These are phyloP conservation scores for Oemleria cerasiformis DNA, from an alignment of 306 rosid species.

Conservation along the genomic window DNA sequence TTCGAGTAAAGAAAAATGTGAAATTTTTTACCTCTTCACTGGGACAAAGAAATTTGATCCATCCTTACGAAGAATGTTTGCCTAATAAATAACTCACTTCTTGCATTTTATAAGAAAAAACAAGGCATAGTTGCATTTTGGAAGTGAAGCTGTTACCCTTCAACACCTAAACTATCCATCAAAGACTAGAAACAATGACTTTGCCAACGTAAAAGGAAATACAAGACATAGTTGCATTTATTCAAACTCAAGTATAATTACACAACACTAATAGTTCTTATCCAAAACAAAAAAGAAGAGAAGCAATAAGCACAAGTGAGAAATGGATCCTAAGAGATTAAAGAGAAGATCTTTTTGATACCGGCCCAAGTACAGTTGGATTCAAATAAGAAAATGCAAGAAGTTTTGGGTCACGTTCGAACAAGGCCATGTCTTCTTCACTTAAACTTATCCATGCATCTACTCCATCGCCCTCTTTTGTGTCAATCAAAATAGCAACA, in stretches of 20 bases:
- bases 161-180: neutral
- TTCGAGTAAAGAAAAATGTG: too few relatives aligned
- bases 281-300: neutral
- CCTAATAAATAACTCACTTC: too few relatives aligned
- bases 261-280: neutral
- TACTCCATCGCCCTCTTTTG: conserved; percentile 18
- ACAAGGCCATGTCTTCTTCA: conserved; percentile 21
- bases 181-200: neutral
- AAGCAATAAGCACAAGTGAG: neutral
- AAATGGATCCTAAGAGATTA: neutral
- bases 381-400: conserved; percentile 18
- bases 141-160: neutral
- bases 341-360: neutral
- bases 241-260: neutral
- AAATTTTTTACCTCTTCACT: too few relatives aligned
- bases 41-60: too few relatives aligned
- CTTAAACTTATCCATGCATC: conserved; percentile 17
- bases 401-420: conserved; percentile 16
- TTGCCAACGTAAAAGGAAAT: neutral
- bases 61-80: too few relatives aligned
- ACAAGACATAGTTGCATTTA: neutral
- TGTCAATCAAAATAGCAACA: conserved; percentile 13
- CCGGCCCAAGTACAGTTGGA: conserved; percentile 3
- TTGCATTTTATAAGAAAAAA: too few relatives aligned
- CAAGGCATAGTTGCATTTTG: too few relatives aligned